phyloP scores from a whole-genome alignment of 1,139 yeast species.

The Blastobotrys illinoisensis region DNA sequence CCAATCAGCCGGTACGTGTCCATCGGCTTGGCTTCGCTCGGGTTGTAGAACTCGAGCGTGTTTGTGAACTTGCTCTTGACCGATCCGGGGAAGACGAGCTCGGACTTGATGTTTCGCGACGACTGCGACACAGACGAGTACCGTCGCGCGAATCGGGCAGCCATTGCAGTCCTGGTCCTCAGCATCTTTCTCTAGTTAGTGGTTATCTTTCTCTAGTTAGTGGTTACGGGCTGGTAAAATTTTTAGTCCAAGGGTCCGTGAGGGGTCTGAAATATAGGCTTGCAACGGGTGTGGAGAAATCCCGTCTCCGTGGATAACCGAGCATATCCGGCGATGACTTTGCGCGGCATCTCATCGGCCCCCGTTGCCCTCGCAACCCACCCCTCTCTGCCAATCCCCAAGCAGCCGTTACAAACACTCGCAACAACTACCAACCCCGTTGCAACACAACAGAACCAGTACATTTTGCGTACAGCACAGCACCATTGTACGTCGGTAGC shows the following conservation, averaged over 20 bases:
- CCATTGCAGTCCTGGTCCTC: not conserved
- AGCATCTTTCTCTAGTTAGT: constrained; percentile 1
- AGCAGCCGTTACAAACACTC: too few relatives aligned
- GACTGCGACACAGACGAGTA: constrained; percentile 21
- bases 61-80: constrained; percentile 27
- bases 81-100: constrained; percentile 31
- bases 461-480: too few relatives aligned
- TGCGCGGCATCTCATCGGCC: not conserved
- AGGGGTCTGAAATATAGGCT: constrained; percentile 1
- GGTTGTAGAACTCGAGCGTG: constrained; percentile 23
- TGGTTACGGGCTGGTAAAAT: not conserved
- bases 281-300: not conserved
- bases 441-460: too few relatives aligned
- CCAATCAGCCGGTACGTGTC: constrained; percentile 31
- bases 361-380: not conserved
- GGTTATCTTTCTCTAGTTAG: not conserved
- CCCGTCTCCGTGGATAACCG: constrained; percentile 1
- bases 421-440: too few relatives aligned
- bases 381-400: too few relatives aligned
- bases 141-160: constrained; percentile 1
- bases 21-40: constrained; percentile 22
- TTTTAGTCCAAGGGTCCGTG: constrained; percentile 1
- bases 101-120: constrained; percentile 22
- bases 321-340: not conserved
- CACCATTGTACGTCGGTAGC: too few relatives aligned